phyloP scores from a whole-genome alignment of 2,329 filamentous ascomycete species.

The Pestalotiopsis sp. region DNA sequence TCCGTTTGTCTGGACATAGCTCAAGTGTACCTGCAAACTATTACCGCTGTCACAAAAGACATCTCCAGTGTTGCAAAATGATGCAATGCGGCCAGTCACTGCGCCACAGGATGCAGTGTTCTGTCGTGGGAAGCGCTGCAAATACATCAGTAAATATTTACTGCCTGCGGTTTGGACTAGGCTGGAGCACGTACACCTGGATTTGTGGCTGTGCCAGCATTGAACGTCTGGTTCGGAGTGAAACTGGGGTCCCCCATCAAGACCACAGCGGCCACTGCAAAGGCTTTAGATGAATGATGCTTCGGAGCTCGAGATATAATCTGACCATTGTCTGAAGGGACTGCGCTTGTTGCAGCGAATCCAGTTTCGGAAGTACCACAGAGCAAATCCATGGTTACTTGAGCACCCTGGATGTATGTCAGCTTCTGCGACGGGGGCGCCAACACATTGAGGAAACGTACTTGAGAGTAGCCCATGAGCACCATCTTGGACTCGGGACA shows the following conservation, averaged over 20 bases:
- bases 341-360: slow-evolving; percentile 19
- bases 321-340: slow-evolving; percentile 20
- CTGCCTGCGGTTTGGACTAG: no score
- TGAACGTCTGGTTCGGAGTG: slow-evolving; percentile 28
- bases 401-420: slow-evolving; percentile 24
- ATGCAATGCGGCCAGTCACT: slow-evolving; percentile 18
- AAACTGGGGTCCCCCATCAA: slow-evolving; percentile 39
- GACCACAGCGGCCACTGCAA: slow-evolving; percentile 32
- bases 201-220: slow-evolving; percentile 31
- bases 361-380: slow-evolving; percentile 24
- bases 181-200: slow-evolving; percentile 23
- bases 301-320: background rate
- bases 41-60: slow-evolving; percentile 23
- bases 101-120: slow-evolving; percentile 18
- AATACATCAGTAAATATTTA: no score
- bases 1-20: slow-evolving; percentile 20
- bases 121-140: slow-evolving; percentile 19
- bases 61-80: slow-evolving; percentile 22
- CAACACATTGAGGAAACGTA: slow-evolving; percentile 15
- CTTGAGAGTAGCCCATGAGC: slow-evolving; percentile 38
- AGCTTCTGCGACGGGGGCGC: slow-evolving; percentile 3
- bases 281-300: background rate
- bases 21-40: slow-evolving; percentile 18
- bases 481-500: slow-evolving; percentile 34
- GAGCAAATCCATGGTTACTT: slow-evolving; percentile 32